Evolutionary conservation across 306 rosid species (phyloP), one percentile per base, ranked within the genome.

Genomic region (Vicia sativa): DNA sequence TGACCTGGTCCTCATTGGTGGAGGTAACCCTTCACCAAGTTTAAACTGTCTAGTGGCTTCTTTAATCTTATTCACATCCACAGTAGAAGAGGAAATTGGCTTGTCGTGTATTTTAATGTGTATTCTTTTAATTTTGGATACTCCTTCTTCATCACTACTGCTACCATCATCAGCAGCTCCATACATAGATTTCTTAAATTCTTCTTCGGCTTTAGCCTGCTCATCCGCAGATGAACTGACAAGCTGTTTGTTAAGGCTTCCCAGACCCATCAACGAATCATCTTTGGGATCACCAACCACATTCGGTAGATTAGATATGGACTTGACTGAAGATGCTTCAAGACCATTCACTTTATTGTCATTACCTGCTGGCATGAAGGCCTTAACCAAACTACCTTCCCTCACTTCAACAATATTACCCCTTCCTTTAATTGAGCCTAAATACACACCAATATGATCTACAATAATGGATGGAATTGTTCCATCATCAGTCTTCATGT

Each of bases 141-240:
- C 82, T 67, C 90, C 95, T 77, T 92, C 98, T 69, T 92, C 98
- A 56, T 92, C 98, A 57, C 98, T 92, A 71, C 98, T 92, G 86
- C 98, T 92, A 58, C 92, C 98, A 65, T 89, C 96, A 62, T 21
- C 79, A 78, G 95, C 67, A 76, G 88, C 54, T 79, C 88, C 96
- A 52, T 89, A 92, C 91, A 92, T 82, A 6, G 96, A 81, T 78
- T 87, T 92, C 80, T 92, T 92, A 76, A 92, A 92, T 78, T 92
- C 98, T 84, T 89, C 96, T 87, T 80, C 98, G 3, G 98, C 98
- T 84, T 87, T 89, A 74, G 96, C 89, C 81, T 92, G 98, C 67
- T 89, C 91, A 58, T 89, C 98, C 9, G 79, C 68, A 38, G 86
- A 74, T 59, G 98, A 79, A 80, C 80, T 75, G 28, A 72, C 65